phyloP scores from a whole-genome alignment of 495 filamentous ascomycete species.

The Hypomontagnella submonticulosa region DNA sequence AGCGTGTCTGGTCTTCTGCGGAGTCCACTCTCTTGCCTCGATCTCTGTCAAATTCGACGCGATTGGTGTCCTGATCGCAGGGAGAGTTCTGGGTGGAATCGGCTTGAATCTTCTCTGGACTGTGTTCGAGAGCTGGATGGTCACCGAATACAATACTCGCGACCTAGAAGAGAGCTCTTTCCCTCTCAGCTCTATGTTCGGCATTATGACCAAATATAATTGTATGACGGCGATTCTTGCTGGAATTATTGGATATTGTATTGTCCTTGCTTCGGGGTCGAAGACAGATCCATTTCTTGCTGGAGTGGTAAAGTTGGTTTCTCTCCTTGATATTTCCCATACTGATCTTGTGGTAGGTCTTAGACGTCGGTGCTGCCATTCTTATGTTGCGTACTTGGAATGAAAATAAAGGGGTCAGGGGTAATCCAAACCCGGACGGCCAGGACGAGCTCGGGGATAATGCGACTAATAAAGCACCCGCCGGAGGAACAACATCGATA shows the following conservation, averaged over 20 bases:
- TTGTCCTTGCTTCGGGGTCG: constrained; percentile 55
- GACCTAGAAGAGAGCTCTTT: constrained; percentile 42
- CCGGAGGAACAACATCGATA: not conserved
- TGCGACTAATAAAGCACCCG: not conserved
- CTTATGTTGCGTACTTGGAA: constrained; percentile 53
- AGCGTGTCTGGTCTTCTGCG: constrained; percentile 58
- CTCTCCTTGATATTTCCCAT: constrained; percentile 16
- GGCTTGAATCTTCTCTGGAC: constrained; percentile 59
- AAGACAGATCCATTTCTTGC: constrained; percentile 58
- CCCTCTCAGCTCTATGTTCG: constrained; percentile 54
- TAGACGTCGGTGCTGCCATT: constrained; percentile 45
- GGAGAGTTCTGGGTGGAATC: constrained; percentile 57
- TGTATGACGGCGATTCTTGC: constrained; percentile 57
- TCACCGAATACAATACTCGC: constrained; percentile 57
- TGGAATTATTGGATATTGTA: constrained; percentile 50
- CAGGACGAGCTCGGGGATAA: not conserved
- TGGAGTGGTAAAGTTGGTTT: constrained; percentile 42
- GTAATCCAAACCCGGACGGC: not conserved
- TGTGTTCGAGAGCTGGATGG: constrained; percentile 63
- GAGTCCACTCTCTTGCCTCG: constrained; percentile 58
- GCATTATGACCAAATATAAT: constrained; percentile 58
- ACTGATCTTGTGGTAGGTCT: constrained; percentile 11
- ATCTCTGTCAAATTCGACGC: constrained; percentile 54
- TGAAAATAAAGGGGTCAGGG: constrained; percentile 50
- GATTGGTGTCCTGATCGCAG: constrained; percentile 53